Base-by-base conservation (phyloP, 1,139 yeast species). In the Arxiozyma bovina region DNA sequence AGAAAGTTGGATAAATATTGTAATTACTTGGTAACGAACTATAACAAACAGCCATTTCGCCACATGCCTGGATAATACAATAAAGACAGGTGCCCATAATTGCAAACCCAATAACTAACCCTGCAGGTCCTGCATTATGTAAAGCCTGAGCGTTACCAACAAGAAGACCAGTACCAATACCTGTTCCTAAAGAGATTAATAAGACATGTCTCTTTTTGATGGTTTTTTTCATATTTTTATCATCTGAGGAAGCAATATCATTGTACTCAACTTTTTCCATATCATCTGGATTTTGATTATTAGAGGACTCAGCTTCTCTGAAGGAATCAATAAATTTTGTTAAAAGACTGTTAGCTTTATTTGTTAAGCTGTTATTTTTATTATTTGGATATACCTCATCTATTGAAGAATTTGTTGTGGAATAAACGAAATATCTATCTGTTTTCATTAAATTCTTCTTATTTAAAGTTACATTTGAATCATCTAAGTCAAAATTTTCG, bases 21-120 rank as follows among this genome's bases (percentile, higher is more conserved):
- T 84, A 86, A 34, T 49, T 49, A 42, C 47, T 49, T 42, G 51
- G 45, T 18, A 49, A 20, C 5, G 55, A 79, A 81, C 45, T 25
- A 62, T 82, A 85, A 63, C 77, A 82, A 20, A 88, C 76, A 18
- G 89, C 87, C 73, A 85, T 81, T 70, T 85, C 91, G 48, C 90
- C 89, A 15, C 83, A 83, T 60, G 82, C 40, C 12, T 34, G 40
- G 6, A 74, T 87, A 85, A 82, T 50, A 83, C 86, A 73, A 80
- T 76, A 63, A 76, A 85, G 41, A 84, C 90, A 53, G 82, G 74
- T 48, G 80, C 67, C 21, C 89, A 84, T 80, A 52, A 81, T 63
- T 17, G 78, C 67, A 64, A 83, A 85, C 5, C 87, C 77, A 47
- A 85, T 74, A 47, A 85, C 74, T 48, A 83, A 77, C 42, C 86